Conservation (phyloP, 2,329 filamentous ascomycete genomes). For the Claviceps humidiphila region DNA sequence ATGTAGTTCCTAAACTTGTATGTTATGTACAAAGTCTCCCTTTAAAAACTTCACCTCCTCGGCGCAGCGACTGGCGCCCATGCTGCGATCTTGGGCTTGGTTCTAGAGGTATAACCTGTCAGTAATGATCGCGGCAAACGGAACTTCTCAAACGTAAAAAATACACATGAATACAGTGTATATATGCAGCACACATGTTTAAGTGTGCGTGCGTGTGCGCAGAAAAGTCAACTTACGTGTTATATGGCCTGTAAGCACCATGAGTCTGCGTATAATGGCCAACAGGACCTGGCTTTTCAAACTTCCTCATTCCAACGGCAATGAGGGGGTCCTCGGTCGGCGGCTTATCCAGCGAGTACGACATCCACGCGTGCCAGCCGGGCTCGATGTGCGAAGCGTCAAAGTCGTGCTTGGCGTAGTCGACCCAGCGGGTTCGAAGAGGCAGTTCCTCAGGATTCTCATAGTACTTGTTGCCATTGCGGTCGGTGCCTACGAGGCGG, state of each 20-base stretch:
- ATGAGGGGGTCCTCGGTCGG: slow-evolving; percentile 65
- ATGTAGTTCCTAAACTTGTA: slow-evolving; percentile 4
- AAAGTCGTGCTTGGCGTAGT: slow-evolving; percentile 81
- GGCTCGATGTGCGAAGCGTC: slow-evolving; percentile 81
- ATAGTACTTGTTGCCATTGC: slow-evolving; percentile 93
- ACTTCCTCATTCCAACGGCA: slow-evolving; percentile 51
- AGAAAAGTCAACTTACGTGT: slow-evolving; percentile 56
- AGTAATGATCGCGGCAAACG: background rate
- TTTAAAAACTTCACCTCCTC: slow-evolving; percentile 15
- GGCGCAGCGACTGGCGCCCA: slow-evolving; percentile 36
- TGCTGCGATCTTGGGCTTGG: slow-evolving; percentile 37
- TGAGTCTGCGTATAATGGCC: slow-evolving; percentile 64
- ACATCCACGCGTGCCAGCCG: slow-evolving; percentile 97
- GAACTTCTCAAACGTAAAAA: too few relatives aligned
- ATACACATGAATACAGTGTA: too few relatives aligned
- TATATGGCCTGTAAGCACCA: slow-evolving; percentile 85
- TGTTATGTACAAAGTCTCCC: slow-evolving; percentile 17
- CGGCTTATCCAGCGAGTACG: slow-evolving; percentile 80
- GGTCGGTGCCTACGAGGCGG: slow-evolving; percentile 69
- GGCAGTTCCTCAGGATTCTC: slow-evolving; percentile 94
- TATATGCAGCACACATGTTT: too few relatives aligned
- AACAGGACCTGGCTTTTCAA: slow-evolving; percentile 60
- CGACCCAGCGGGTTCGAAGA: slow-evolving; percentile 92
- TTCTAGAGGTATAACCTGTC: slow-evolving; percentile 22
- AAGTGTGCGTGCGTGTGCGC: too few relatives aligned